These are phyloP conservation scores for Venustampulla echinocandica DNA, from an alignment of 495 filamentous ascomycete genomes.

Conservation along the genomic window DNA sequence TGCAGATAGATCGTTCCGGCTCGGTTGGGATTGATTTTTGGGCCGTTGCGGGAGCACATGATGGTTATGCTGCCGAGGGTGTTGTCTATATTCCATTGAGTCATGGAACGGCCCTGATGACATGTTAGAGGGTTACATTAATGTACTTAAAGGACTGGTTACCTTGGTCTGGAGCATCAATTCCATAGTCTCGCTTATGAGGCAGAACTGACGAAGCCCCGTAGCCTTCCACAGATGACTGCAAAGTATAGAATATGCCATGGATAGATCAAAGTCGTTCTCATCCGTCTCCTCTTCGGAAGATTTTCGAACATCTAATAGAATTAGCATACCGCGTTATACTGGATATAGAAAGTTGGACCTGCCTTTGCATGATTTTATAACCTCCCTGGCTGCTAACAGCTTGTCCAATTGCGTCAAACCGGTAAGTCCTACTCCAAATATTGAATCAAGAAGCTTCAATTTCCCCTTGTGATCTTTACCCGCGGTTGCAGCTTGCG, in stretches of 20 bases:
- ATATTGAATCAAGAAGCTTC: slow-evolving; percentile 11
- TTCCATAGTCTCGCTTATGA: slow-evolving; percentile 45
- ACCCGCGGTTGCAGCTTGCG: neutral
- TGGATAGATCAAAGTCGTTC: slow-evolving; percentile 14
- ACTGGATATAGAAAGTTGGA: neutral
- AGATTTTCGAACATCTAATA: slow-evolving; percentile 9
- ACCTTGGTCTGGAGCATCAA: slow-evolving; percentile 49
- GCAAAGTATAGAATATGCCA: slow-evolving; percentile 14
- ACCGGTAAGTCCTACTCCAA: neutral
- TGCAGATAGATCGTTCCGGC: slow-evolving; percentile 49
- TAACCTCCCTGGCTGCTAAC: slow-evolving; percentile 14
- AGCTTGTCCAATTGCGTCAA: slow-evolving; percentile 13
- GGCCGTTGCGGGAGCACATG: slow-evolving; percentile 38
- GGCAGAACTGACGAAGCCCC: slow-evolving; percentile 42
- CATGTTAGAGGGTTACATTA: slow-evolving; percentile 4
- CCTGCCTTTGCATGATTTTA: slow-evolving; percentile 16
- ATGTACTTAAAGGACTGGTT: neutral
- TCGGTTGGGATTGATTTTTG: slow-evolving; percentile 29
- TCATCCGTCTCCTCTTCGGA: slow-evolving; percentile 5
- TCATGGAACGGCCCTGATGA: slow-evolving; percentile 40
- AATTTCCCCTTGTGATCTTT: slow-evolving; percentile 11
- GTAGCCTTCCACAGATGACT: slow-evolving; percentile 11
- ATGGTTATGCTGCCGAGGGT: slow-evolving; percentile 49
- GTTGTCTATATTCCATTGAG: slow-evolving; percentile 63
- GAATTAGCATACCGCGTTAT: slow-evolving; percentile 1